phyloP scores from a whole-genome alignment of 345 rosid species.

The Boechera stricta region DNA sequence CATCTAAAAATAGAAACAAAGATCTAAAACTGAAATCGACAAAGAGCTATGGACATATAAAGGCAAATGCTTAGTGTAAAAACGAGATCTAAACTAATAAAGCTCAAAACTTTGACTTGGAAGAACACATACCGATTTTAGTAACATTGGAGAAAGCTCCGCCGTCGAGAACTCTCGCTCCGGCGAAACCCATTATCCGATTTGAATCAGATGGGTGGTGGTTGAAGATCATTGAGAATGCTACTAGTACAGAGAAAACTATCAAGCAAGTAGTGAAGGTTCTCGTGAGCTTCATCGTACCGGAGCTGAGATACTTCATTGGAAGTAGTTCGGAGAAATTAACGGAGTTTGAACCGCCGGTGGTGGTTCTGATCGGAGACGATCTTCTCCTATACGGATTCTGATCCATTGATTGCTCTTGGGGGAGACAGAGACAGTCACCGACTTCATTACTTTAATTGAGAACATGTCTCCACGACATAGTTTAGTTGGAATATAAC shows the following conservation, averaged over 20 bases:
- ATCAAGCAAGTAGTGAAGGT: slow-evolving; percentile 50
- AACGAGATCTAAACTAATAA: slow-evolving; percentile 33
- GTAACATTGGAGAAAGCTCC: slow-evolving; percentile 38
- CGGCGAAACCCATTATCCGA: slow-evolving; percentile 51
- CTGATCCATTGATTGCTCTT: slow-evolving; percentile 43
- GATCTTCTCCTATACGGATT: slow-evolving; percentile 34
- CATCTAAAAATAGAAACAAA: neutral
- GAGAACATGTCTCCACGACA: slow-evolving; percentile 34
- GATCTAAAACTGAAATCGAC: neutral
- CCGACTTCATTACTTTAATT: slow-evolving; percentile 40
- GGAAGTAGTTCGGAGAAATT: slow-evolving; percentile 8
- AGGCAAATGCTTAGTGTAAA: slow-evolving; percentile 3
- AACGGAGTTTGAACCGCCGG: slow-evolving; percentile 25
- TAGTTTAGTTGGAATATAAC: neutral
- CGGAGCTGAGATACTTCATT: slow-evolving; percentile 45
- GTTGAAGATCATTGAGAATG: slow-evolving; percentile 48
- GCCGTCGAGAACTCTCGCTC: slow-evolving; percentile 51
- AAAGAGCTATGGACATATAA: neutral
- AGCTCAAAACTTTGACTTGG: slow-evolving; percentile 24
- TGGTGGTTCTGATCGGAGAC: slow-evolving; percentile 40
- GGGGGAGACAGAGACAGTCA: slow-evolving; percentile 25
- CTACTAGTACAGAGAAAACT: slow-evolving; percentile 47
- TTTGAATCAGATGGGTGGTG: slow-evolving; percentile 45
- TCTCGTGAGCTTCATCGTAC: slow-evolving; percentile 49
- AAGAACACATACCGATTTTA: neutral